A percentile compares a stretch with the other conserved stretches of the same genome.
Evolutionary conservation across 805 yeast species (phyloP).

Genomic region (Lipomyces kockii): DNA sequence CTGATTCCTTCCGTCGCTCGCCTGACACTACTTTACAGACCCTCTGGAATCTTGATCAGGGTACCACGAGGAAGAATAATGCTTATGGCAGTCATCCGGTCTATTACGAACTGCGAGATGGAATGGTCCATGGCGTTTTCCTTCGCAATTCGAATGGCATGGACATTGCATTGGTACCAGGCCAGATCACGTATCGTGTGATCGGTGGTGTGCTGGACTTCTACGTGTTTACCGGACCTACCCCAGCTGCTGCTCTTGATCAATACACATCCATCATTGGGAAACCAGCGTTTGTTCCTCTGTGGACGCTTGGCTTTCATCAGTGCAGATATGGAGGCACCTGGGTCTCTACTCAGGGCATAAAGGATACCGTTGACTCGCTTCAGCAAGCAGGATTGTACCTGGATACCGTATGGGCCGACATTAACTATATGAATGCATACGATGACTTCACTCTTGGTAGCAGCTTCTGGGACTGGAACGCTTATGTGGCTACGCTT

Average conservation of each 20-base stretch:
- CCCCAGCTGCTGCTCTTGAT: conserved; percentile 55
- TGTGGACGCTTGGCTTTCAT: conserved; percentile 77
- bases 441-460: conserved; percentile 84
- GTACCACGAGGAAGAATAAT: conserved; percentile 41
- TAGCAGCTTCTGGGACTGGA: conserved; percentile 4
- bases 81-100: conserved; percentile 47
- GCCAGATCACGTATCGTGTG: conserved; percentile 44
- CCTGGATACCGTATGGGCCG: conserved; percentile 81
- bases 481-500: background rate
- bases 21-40: conserved; percentile 32
- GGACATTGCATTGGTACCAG: conserved; percentile 43
- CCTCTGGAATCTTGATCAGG: conserved; percentile 42
- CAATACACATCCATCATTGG: conserved; percentile 68
- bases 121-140: conserved; percentile 43
- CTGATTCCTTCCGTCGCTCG: conserved; percentile 6
- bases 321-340: conserved; percentile 90
- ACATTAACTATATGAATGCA: conserved; percentile 75
- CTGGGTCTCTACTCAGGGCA: conserved; percentile 64
- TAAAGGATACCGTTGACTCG: conserved; percentile 58
- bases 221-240: conserved; percentile 43
- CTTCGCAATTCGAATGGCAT: conserved; percentile 46
- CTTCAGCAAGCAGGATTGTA: conserved; percentile 71
- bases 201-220: conserved; percentile 44
- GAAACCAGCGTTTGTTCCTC: conserved; percentile 61
- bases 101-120: conserved; percentile 43